Evolutionary conservation across 495 filamentous ascomycete genomes (phyloP).

Genomic region (Penicillium paxilli): DNA sequence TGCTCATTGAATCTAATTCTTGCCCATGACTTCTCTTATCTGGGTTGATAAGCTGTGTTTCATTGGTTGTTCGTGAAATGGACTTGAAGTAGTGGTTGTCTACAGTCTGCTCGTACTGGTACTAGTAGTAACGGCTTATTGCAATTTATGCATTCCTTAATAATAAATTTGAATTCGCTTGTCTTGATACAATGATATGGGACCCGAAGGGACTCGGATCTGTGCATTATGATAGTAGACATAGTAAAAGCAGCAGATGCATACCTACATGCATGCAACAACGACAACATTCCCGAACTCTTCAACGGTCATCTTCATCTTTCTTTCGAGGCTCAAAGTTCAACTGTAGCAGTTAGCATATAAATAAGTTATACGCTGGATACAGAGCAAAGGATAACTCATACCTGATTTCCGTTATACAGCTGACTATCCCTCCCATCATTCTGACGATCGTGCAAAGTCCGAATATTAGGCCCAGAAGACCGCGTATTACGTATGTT

Average conservation of each 20-base stretch:
- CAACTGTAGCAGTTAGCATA: constrained; percentile 45
- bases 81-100: too few relatives aligned
- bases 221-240: background rate
- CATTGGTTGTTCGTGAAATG: background rate
- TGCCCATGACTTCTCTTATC: background rate
- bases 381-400: constrained; percentile 18
- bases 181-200: background rate
- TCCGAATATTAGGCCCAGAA: constrained; percentile 49
- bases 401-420: constrained; percentile 88
- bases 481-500: constrained; percentile 16
- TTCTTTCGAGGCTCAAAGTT: constrained; percentile 75
- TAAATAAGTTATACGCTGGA: background rate
- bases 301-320: constrained; percentile 41
- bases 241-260: background rate
- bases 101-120: too few relatives aligned
- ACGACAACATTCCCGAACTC: background rate
- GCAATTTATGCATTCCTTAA: too few relatives aligned
- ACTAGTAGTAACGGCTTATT: too few relatives aligned
- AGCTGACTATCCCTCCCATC: constrained; percentile 60
- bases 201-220: background rate
- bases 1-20: constrained; percentile 13
- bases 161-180: background rate
- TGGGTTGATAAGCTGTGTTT: background rate
- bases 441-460: constrained; percentile 55
- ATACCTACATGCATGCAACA: background rate